Base-by-base conservation (phyloP, 2,329 filamentous ascomycete species). In the Penicillium glabrum region DNA sequence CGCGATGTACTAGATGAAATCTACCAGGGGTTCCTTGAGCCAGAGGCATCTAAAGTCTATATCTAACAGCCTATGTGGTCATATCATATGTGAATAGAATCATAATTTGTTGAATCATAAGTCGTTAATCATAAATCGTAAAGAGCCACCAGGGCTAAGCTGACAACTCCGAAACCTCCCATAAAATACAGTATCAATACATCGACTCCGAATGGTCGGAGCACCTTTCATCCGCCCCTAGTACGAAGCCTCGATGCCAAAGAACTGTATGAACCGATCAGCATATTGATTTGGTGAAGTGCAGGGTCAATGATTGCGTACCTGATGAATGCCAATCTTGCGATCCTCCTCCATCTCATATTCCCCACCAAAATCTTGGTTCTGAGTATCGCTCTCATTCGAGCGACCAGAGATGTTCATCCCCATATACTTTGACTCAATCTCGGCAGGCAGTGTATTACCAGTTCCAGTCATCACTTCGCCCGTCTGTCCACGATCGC, bases 1-100 rank as follows among this genome's bases (percentile, higher is more conserved):
- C 82, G 91, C 44, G 87, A 91, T 69, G 88, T 88, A 0, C 78
- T 97, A 2, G 88, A 96, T 50, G 86, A 93, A 67, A 87, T 95
- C 5, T 96, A 91, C 65, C 84, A 83, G 61, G 90, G 88, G 54
- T 77, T 97, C 65, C 90, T 91, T 72, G 86, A 35, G 13, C 44
- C 54, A 23, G 51, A 51, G 2, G 29, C 55, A 16, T 26, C 54
- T 9, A 50, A 14, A 16, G 27, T 57, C 33, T 44, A 51, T 37
- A 46, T 46, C 11, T 58, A 41, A 57, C 19, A 37, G 29, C 1
- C 27, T 29, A 46, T 19, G 29, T 9, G 7, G 9, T 11, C 10
- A 41, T 5, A 23, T 23, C 3, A 23, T 3, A 41, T 11, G 2
- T 5, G 13, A 41, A 23, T 41, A 19, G 10, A 23, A 23, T 41